Evolutionary conservation across 768 basidiomycete genomes (phyloP), one percentile per base, ranked within the genome.

Genomic region (Galerina sulciceps): DNA sequence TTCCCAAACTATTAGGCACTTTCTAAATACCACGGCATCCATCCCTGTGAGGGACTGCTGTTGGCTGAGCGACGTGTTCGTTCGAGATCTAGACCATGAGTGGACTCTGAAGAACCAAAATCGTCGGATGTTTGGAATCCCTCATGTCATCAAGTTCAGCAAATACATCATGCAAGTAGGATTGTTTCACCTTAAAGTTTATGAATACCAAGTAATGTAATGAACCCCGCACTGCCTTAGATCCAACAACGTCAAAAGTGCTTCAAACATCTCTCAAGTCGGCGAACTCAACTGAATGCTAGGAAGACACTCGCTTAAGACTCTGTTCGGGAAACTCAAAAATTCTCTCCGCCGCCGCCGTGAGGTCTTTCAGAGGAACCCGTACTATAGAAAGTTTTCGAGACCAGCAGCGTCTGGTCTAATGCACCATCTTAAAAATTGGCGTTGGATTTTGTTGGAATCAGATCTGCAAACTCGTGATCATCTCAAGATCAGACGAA

Each of bases 101-200:
- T 88, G 89, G 63, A 82, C 96, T 56, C 82, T 92, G 62, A 91
- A 96, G 81, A 93, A 90, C 70, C 84, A 85, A 55, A 79, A 82
- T 26, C 77, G 93, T 26, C 77, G 93, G 63, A 89, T 93, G 86
- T 94, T 95, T 69, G 85, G 82, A 64, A 89, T 84, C 15, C 87
- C 91, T 38, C 96, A 94, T 18, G 93, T 96, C 45, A 91, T 98
- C 82, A 96, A 97, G 79, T 85, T 97, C 53, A 94, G 95, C 44
- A 93, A 94, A 72, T 90, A 92, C 72, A 97, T 99, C 86, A 97
- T 94, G 83, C 94, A 93, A 85, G 90, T 90, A 71, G 53, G 10
- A 37, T n/a, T 11, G 15, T 41, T 40, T 9, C 3, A 10, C 9
- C 9, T 48, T 23, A 47, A n/a, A 35, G 31, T 10, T 42, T 8